phyloP scores from a whole-genome alignment of 192 early-diverging fungal species.

The Coemansia sp. region DNA sequence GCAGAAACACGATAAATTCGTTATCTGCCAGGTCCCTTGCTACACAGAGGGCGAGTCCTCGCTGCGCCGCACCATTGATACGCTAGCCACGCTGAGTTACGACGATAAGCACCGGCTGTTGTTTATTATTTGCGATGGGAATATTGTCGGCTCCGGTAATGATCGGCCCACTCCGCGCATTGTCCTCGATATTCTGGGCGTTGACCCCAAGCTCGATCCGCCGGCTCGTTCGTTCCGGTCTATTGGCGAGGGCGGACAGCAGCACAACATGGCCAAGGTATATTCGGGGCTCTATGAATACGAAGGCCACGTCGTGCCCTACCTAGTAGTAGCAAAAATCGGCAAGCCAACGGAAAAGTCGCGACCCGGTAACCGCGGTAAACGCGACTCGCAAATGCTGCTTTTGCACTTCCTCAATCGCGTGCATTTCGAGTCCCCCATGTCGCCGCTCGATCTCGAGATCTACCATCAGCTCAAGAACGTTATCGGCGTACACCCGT shows the following conservation, averaged over 20 bases:
- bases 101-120: slow-evolving; percentile 90
- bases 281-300: slow-evolving; percentile 97
- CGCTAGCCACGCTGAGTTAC: slow-evolving; percentile 76
- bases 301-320: slow-evolving; percentile 91
- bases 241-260: slow-evolving; percentile 85
- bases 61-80: slow-evolving; percentile 85
- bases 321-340: slow-evolving; percentile 92
- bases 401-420: slow-evolving; percentile 95
- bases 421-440: slow-evolving; percentile 89
- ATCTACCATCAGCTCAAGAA: slow-evolving; percentile 98
- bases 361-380: slow-evolving; percentile 96
- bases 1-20: too few relatives aligned
- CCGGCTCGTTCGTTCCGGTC: slow-evolving; percentile 88
- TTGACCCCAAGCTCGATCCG: slow-evolving; percentile 80
- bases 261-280: slow-evolving; percentile 97
- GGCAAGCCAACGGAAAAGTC: slow-evolving; percentile 88
- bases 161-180: slow-evolving; percentile 97
- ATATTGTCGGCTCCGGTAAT: slow-evolving; percentile 96
- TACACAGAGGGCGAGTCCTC: slow-evolving; percentile 94
- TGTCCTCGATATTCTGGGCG: slow-evolving; percentile 95
- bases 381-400: slow-evolving; percentile 98
- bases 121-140: slow-evolving; percentile 88
- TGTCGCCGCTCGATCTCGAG: slow-evolving; percentile 96
- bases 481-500: slow-evolving; percentile 88
- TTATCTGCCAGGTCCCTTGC: slow-evolving; percentile 95